A percentile compares a stretch with the other conserved stretches of the same genome.
Evolutionary conservation across 148 eudicot genomes (phyloP).

Genomic region (Fallopia convolvulus): DNA sequence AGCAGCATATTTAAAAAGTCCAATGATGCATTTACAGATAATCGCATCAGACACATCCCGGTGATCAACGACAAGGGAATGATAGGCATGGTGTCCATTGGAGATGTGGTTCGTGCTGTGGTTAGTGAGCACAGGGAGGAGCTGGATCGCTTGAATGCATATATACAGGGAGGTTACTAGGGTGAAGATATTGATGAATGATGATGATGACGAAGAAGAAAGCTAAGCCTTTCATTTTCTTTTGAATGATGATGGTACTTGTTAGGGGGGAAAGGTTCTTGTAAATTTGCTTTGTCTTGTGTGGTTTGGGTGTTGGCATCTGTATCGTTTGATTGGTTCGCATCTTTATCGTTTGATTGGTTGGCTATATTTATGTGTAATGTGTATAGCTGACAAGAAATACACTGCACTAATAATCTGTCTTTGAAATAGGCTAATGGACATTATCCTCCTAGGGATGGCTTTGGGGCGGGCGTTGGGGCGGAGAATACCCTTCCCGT

Average conservation of each 20-base stretch:
- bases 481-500: too few species aligned
- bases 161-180: constrained; percentile 90
- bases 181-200: constrained; percentile 36
- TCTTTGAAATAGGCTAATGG: too few species aligned
- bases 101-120: constrained; percentile 99
- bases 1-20: neutral
- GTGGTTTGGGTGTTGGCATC: neutral
- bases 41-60: constrained; percentile 96
- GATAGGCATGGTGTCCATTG: constrained; percentile 99
- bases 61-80: constrained; percentile 59
- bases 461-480: too few species aligned
- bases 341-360: neutral
- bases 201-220: constrained; percentile 12
- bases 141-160: constrained; percentile 84
- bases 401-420: neutral
- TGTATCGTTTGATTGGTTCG: neutral
- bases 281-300: neutral
- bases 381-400: neutral
- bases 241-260: neutral
- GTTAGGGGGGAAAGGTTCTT: neutral
- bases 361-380: neutral
- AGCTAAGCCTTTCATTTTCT: neutral
- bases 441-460: too few species aligned
- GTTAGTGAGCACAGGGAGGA: constrained; percentile 90
- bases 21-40: constrained; percentile 44